These are phyloP conservation scores for Amanita rubescens DNA, from an alignment of 768 basidiomycete species.

Conservation along the genomic window DNA sequence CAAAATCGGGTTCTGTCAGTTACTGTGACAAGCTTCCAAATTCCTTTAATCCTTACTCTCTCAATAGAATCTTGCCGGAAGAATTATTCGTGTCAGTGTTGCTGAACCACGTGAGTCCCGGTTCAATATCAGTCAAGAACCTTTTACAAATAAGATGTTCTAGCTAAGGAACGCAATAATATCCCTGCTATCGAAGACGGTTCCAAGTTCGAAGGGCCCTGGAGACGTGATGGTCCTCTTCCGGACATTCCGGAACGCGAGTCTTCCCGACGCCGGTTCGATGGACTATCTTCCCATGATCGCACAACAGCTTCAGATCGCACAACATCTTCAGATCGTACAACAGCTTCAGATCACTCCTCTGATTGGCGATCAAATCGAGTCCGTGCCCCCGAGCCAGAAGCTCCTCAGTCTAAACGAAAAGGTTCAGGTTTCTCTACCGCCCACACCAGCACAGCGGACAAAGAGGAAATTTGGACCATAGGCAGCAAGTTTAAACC, in stretches of 20 bases:
- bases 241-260: slow-evolving; percentile 60
- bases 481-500: slow-evolving; percentile 73
- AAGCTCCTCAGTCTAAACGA: slow-evolving; percentile 41
- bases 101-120: slow-evolving; percentile 90
- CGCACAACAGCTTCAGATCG: slow-evolving; percentile 34
- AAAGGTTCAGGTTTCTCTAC: slow-evolving; percentile 51
- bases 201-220: slow-evolving; percentile 74
- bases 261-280: slow-evolving; percentile 57
- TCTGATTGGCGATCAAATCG: slow-evolving; percentile 70
- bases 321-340: no score
- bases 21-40: background rate
- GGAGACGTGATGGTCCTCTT: slow-evolving; percentile 85
- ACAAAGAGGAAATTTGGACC: slow-evolving; percentile 73
- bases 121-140: background rate
- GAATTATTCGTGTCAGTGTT: slow-evolving; percentile 84
- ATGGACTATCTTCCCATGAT: slow-evolving; percentile 38
- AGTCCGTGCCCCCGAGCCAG: slow-evolving; percentile 37
- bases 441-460: slow-evolving; percentile 45
- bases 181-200: slow-evolving; percentile 62
- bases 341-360: slow-evolving; percentile 44
- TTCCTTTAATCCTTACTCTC: background rate
- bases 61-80: slow-evolving; percentile 59
- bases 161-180: slow-evolving; percentile 71
- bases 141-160: slow-evolving; percentile 10
- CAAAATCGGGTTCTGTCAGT: slow-evolving; percentile 63